Base-by-base conservation (phyloP, 1,284 basidiomycete genomes). In the Apiotrichum gamsii region DNA sequence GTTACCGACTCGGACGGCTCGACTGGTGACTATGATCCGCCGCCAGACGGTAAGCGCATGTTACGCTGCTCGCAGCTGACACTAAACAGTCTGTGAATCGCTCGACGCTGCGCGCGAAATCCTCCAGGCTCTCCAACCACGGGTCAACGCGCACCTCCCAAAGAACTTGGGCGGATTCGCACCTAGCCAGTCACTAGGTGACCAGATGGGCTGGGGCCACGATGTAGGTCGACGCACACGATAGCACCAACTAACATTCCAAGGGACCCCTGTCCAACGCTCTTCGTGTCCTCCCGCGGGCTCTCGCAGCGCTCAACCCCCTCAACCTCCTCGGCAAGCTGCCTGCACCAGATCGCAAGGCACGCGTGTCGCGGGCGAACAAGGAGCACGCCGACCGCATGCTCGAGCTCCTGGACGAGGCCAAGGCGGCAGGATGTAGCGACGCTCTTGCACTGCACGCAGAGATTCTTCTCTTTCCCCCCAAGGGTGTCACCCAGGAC, bases 361-460 rank as follows among this genome's bases (percentile, higher is more conserved):
- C 51, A 43, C 10, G 43, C n/a, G 33, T 41, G 13, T 20, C 45
- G 25, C 49, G 50, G 36, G 52, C 51, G 19, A 52, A 59, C 30
- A 49, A 55, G 19, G 60, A 61, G n/a, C 57, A 60, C 37, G 81
- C 83, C 3, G 81, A 86, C 58, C 86, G 85, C 61, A 81, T 88
- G 29, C 62, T 88, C 13, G 83, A 84, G 59, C 66, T 91, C 13
- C 69, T 93, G 24, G 80, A 85, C 43, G 82, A 87, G 65, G 87
- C 90, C 0, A 81, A 83, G 9, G 83, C 85, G 47, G 71, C 85
- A 35, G 90, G 90, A 3, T 82, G 87, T 64, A 71, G 68, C 40
- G 87, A 90, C 52, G 89, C 88, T 2, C 69, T 86, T 42, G 84
- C 80, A 57, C 78, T 80, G 3, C 76, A 87, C 8, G 89, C 80